Conservation (phyloP, 2,329 filamentous ascomycete species). For the Verruconis gallopava region DNA sequence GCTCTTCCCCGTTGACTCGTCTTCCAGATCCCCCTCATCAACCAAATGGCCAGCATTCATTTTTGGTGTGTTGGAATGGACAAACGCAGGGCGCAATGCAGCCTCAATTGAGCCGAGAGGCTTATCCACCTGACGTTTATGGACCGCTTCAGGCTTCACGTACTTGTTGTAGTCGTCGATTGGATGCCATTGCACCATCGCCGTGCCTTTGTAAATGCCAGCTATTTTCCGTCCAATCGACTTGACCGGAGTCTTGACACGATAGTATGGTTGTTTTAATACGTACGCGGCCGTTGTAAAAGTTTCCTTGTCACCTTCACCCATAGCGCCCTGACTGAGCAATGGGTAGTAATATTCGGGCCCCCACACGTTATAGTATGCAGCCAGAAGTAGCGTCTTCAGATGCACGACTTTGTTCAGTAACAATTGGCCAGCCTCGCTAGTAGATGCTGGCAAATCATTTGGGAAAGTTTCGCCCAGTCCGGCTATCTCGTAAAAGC, state of each 20-base stretch:
- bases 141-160: background rate
- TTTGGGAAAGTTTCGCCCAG: constrained; percentile 27
- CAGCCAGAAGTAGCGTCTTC: constrained; percentile 31
- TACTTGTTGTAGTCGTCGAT: constrained; percentile 9
- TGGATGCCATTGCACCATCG: constrained; percentile 12
- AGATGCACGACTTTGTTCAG: constrained; percentile 31
- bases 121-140: no score
- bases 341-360: constrained; percentile 33
- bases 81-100: constrained; percentile 12
- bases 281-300: constrained; percentile 33
- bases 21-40: constrained; percentile 14
- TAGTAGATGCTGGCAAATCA: constrained; percentile 19
- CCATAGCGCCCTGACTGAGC: constrained; percentile 33
- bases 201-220: constrained; percentile 9
- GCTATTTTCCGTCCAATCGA: constrained; percentile 4
- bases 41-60: constrained; percentile 18
- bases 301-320: constrained; percentile 40
- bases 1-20: constrained; percentile 12
- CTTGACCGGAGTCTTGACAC: constrained; percentile 17
- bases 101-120: background rate
- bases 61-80: constrained; percentile 19
- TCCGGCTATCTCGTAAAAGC: constrained; percentile 28
- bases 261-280: constrained; percentile 27
- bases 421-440: constrained; percentile 33
- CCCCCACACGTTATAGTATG: constrained; percentile 38